phyloP scores from a whole-genome alignment of 331 rosid species.

The Acacia pycnantha region DNA sequence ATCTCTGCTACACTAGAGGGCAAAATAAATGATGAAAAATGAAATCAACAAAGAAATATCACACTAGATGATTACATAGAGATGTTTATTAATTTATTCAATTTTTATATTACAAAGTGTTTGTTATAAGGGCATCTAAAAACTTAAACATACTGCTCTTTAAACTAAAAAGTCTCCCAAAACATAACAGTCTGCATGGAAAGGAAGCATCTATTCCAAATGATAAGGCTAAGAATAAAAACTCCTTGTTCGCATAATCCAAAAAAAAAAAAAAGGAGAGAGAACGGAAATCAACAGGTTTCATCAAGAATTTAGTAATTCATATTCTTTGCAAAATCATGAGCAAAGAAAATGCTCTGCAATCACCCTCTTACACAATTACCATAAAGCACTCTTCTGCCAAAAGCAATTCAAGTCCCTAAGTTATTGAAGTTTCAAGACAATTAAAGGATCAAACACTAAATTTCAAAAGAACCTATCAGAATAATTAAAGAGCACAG shows the following conservation, averaged over 20 bases:
- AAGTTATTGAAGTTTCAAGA: neutral
- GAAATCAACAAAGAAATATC: neutral
- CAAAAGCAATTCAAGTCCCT: neutral
- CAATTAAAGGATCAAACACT: neutral
- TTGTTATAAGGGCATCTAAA: neutral
- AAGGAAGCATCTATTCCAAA: neutral
- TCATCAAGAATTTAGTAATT: neutral
- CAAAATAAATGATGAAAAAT: neutral
- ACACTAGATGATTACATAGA: neutral
- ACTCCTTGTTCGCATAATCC: neutral
- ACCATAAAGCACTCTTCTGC: neutral
- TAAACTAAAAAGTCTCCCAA: neutral
- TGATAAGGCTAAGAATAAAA: neutral
- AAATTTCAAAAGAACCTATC: neutral
- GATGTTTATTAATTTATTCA: neutral
- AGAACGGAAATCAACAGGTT: neutral
- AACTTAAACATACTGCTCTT: neutral
- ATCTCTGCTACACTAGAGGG: neutral
- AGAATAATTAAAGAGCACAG: neutral
- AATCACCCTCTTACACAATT: neutral
- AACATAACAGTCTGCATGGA: neutral
- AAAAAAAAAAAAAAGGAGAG: neutral
- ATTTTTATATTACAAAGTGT: neutral
- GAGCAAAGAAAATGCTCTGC: neutral
- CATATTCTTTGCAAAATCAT: neutral